Base-by-base conservation (phyloP, 163 green algal species). In the Scenedesmus sp. region DNA sequence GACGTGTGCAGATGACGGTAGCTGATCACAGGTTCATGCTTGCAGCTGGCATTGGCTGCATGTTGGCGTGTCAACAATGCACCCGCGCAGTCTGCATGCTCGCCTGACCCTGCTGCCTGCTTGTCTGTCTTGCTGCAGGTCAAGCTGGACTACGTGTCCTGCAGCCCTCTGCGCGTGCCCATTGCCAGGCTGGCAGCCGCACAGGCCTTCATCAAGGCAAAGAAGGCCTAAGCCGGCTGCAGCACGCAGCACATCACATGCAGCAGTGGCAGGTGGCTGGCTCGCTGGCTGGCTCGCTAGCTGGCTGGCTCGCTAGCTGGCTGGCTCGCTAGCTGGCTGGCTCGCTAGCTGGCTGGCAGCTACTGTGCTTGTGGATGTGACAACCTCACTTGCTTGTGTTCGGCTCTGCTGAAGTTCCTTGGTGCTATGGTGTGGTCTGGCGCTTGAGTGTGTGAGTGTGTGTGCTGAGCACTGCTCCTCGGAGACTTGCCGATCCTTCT, bases 71-170 rank as follows among this genome's bases (percentile, higher is more conserved):
- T 56, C 16, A 46, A 46, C 34, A 46, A 46, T 46, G 34, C 34
- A 46, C 34, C 34, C 34, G 8, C 8, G 46, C 34, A 6, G 26
- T 20, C 12, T 84, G 12, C 20, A 16, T 54, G 74, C 6, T 20
- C 18, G 7, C 20, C 20, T 12, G n/a, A 54, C 52, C 12, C 76
- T 83, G 26, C 76, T 84, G 26, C 26, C 8, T 46, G 34, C 34
- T 46, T 46, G 34, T 46, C 34, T 46, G 34, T 4, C 76, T 56
- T 1, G 73, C 23, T 57, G 52, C 82, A 94, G 87, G 93, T 97
- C 34, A 96, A 95, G 20, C 92, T 99, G 23, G 96, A 98, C 92
- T 99, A 99, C 92, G 97, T 99, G 54, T 98, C 95, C 23, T 99
- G 97, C 95, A 98, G 95, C 18, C 97, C 97, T 4, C 95, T 99